Base-by-base conservation (phyloP, 2,329 filamentous ascomycete species). In the Madurella fahalii region DNA sequence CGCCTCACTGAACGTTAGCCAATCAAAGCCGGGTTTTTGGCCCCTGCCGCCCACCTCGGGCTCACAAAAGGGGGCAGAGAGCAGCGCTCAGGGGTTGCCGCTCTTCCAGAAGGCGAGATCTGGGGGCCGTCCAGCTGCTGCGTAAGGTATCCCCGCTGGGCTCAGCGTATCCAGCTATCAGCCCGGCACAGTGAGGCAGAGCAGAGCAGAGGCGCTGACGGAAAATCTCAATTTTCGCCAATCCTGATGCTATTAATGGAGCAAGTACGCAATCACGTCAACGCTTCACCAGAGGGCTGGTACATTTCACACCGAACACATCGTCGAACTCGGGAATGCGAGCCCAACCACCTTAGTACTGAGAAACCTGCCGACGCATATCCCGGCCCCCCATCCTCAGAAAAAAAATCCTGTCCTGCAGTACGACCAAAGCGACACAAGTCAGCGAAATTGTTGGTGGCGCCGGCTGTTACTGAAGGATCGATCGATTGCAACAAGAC, bases 21-120 rank as follows among this genome's bases (percentile, higher is more conserved):
- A 58, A 58, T 58, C 50, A 44, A 12, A 12, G n/a, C 12, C 30
- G 4, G 3, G 4, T 2, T 5, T 42, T 43, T 1, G 13, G 9
- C 17, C 15, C 13, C 42, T 4, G 16, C 11, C 34, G 11, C 30
- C 49, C 44, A 45, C n/a, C n/a, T 41, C 12, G 42, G 39, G n/a
- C 32, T 17, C 8, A n/a, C 17, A 56, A 56, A 56, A 49, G 49
- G 53, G 53, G 49, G 49, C 31, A 42, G 43, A 50, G 34, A 25
- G 16, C 45, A 43, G 47, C 40, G 15, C 20, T 50, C 50, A 54
- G 51, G 55, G 55, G 55, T 37, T 43, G 31, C 25, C 32, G 47
- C 44, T 51, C 44, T 56, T 46, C 49, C 16, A 42, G 40, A 49
- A 52, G 25, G 25, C 7, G 4, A 25, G 34, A 37, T 37, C 34